phyloP scores from a whole-genome alignment of 2,329 filamentous ascomycete genomes.

The Trichoderma lentiforme region DNA sequence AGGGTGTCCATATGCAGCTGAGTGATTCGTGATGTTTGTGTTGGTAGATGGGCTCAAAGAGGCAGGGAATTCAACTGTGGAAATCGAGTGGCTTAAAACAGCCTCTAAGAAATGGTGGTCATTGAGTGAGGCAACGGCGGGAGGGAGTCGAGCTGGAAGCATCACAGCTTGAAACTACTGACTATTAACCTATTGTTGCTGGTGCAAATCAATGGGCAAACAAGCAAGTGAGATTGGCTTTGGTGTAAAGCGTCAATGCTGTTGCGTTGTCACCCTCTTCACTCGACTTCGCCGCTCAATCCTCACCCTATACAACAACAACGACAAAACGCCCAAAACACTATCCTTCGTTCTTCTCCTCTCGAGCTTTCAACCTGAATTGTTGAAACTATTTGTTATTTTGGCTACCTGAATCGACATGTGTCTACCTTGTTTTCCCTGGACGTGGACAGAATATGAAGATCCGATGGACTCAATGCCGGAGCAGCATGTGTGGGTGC shows the following conservation, averaged over 20 bases:
- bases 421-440: slow-evolving; percentile 54
- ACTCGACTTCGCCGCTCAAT: background rate
- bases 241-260: background rate
- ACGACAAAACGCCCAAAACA: background rate
- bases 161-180: background rate
- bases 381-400: background rate
- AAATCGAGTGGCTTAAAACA: background rate
- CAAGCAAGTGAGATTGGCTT: background rate
- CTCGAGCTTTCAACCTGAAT: background rate
- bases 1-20: background rate
- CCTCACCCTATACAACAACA: background rate
- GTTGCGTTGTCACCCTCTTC: background rate
- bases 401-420: slow-evolving; percentile 30
- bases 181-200: background rate
- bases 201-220: background rate
- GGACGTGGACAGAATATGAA: slow-evolving; percentile 48
- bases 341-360: background rate
- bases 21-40: background rate
- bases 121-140: background rate
- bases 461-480: slow-evolving; percentile 37
- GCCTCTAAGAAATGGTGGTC: background rate
- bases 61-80: background rate
- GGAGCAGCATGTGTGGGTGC: slow-evolving; percentile 42
- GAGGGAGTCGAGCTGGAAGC: background rate
- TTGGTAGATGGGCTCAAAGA: background rate